These are phyloP conservation scores for Rhododendron ferrugineum DNA, from an alignment of 148 eudicot genomes.

Conservation along the genomic window DNA sequence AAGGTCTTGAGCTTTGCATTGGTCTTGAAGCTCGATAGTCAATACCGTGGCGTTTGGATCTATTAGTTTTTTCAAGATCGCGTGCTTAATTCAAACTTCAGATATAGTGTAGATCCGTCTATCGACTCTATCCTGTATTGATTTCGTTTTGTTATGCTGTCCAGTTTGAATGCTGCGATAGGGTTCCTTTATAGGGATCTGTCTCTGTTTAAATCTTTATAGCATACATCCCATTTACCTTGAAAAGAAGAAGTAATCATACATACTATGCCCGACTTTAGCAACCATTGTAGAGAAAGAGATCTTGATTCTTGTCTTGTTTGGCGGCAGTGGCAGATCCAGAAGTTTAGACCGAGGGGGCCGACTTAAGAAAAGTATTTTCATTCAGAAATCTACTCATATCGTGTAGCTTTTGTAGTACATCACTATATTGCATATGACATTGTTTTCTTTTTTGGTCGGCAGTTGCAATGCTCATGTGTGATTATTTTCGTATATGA, in stretches of 20 bases:
- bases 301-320: background rate
- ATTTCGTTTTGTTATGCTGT: background rate
- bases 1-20: conserved; percentile 5
- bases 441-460: too few species aligned
- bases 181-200: background rate
- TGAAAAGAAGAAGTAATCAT: background rate
- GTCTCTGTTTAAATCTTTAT: background rate
- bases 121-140: background rate
- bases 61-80: background rate
- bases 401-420: too few species aligned
- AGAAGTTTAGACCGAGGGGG: too few species aligned
- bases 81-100: background rate
- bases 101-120: background rate
- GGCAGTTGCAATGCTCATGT: too few species aligned
- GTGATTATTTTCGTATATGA: too few species aligned
- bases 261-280: background rate
- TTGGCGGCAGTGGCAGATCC: background rate
- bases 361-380: too few species aligned
- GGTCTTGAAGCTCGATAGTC: conserved; percentile 3
- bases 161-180: background rate
- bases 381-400: too few species aligned
- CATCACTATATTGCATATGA: too few species aligned
- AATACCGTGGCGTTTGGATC: background rate
- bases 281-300: background rate
- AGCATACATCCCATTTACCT: background rate